Conservation (phyloP, 2,329 filamentous ascomycete genomes). For the Helotiales sp. region DNA sequence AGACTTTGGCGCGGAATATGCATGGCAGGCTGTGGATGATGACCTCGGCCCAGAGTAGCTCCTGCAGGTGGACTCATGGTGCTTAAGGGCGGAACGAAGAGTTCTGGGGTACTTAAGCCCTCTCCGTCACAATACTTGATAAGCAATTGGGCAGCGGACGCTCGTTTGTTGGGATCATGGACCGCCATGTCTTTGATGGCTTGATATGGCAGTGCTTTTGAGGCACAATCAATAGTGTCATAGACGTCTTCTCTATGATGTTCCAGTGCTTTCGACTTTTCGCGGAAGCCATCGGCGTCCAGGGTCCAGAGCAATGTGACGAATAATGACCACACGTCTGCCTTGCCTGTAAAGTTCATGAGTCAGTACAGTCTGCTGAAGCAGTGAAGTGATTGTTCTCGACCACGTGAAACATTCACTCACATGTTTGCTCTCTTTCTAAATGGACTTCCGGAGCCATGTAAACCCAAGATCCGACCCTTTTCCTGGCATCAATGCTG, state of each 20-base stretch:
- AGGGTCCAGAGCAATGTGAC: constrained; percentile 15
- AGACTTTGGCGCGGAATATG: too few species aligned
- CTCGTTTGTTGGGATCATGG: constrained; percentile 10
- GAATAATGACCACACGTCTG: constrained; percentile 20
- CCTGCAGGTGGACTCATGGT: constrained; percentile 8
- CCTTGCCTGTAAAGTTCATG: too few species aligned
- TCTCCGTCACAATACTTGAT: constrained; percentile 14
- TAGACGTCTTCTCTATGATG: too few species aligned
- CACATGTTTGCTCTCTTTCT: constrained; percentile 1
- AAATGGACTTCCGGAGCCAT: constrained; percentile 13
- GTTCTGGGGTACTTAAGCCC: constrained; percentile 18
- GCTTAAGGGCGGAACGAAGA: constrained; percentile 18
- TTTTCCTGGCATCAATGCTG: neutral
- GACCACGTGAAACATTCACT: too few species aligned
- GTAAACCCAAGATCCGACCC: constrained; percentile 5
- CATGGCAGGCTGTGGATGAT: too few species aligned
- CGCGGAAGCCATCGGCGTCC: constrained; percentile 15
- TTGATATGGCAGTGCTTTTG: too few species aligned
- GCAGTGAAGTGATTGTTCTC: too few species aligned
- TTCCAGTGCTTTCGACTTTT: constrained; percentile 9
- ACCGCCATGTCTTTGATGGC: constrained; percentile 20
- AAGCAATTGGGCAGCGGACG: constrained; percentile 20
- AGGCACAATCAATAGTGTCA: too few species aligned
- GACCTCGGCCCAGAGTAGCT: constrained; percentile 9
- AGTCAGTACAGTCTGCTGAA: too few species aligned